Base-by-base conservation (phyloP, 1,139 yeast genomes). In the Groenewaldozyma sp. region DNA sequence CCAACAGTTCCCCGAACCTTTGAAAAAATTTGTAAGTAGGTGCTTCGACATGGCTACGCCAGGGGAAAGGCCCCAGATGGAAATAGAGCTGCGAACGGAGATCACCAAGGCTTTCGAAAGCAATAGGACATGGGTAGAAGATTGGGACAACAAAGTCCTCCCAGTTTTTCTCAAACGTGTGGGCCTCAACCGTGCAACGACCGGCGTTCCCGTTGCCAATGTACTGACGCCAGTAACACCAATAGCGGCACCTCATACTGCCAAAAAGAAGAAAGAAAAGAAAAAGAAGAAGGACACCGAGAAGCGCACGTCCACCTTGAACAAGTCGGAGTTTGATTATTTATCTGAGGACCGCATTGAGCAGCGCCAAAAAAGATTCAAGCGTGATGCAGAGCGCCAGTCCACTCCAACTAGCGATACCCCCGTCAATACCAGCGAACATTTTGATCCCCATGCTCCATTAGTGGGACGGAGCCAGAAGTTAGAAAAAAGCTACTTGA, bases 401-500 rank as follows among this genome's bases (percentile, higher is more conserved):
- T 18, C 22, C 10, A 20, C 33, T 13, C 34, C 21, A 24, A 18
- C 36, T 13, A 24, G 14, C 37, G 45, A 45, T 19, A 41, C 44
- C 10, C 24, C 36, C 6, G n/a, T n/a, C n/a, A n/a, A n/a, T n/a
- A n/a, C n/a, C n/a, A n/a, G n/a, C n/a, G n/a, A n/a, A n/a, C 21
- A 19, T 11, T 21, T 19, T 11, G 24, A 19, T n/a, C 19, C 22
- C 18, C 16, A 33, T 14, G 1, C n/a, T n/a, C n/a, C n/a, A n/a
- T 64, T 88, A 4, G 70, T 81, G 3, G 98, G 98, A 0, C 67
- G 73, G 3, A 73, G 82, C 51, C 68, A 69, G 31, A 65, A 57
- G 2, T 56, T 91, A 26, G 96, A 88, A 50, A 91, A 91, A 57
- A 67, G 73, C 38, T 91, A 86, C 55, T 64, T 86, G 27, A 69